Percentiles rank a stretch among this genome's conserved stretches.
Evolutionary conservation across 164 flowering plant species (phyloP).

Genomic region (Magnolia officinalis): DNA sequence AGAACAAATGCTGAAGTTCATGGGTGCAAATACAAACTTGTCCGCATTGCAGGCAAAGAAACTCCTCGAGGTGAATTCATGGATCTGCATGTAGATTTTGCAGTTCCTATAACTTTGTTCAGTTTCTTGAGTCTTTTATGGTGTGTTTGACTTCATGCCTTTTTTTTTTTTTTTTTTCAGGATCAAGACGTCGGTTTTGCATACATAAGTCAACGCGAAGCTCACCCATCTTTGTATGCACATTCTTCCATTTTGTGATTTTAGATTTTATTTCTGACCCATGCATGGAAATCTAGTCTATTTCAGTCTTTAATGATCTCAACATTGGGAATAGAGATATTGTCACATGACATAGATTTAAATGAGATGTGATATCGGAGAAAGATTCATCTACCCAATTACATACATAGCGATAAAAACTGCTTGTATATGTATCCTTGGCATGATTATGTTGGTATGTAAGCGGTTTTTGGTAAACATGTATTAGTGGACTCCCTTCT

Average conservation of each 20-base stretch:
- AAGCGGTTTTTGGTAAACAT: no score
- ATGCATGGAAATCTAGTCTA: neutral
- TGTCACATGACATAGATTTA: no score
- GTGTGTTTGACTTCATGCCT: neutral
- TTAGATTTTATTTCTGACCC: neutral
- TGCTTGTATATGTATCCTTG: no score
- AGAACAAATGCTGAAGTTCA: constrained; percentile 92
- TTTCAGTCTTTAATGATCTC: neutral
- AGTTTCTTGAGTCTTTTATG: neutral
- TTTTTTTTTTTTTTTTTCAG: constrained; percentile 35
- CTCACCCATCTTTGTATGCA: constrained; percentile 86
- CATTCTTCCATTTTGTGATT: constrained; percentile 9
- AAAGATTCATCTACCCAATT: no score
- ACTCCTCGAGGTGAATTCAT: constrained; percentile 72
- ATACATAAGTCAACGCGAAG: constrained; percentile 92
- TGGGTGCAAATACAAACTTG: constrained; percentile 89
- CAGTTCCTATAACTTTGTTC: neutral
- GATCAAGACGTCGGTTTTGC: constrained; percentile 88
- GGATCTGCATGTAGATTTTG: neutral
- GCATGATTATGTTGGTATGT: no score
- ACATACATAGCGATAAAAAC: no score
- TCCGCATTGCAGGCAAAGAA: constrained; percentile 67
- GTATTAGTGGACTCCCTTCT: no score
- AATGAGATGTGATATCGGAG: no score
- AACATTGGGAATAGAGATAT: no score